Evolutionary conservation across 441 rosid genomes (phyloP).

Genomic region (Bocquillonia castaneifolia): DNA sequence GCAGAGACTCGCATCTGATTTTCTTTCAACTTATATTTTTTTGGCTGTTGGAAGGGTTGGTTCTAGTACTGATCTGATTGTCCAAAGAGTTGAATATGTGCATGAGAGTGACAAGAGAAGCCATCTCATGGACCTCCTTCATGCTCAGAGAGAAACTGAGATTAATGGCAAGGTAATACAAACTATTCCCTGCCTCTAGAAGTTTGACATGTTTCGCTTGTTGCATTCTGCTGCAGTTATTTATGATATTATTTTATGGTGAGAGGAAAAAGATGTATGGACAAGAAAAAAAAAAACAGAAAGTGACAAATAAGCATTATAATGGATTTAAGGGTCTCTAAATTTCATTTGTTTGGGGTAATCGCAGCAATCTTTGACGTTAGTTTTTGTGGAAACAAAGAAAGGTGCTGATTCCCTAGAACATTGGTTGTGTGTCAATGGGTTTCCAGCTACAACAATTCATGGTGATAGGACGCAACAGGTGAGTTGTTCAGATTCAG

Average conservation of each 20-base stretch:
- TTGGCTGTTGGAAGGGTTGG: conserved; percentile 94
- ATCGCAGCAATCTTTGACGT: conserved; percentile 69
- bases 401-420: conserved; percentile 79
- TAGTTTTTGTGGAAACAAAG: conserved; percentile 88
- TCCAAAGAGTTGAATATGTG: conserved; percentile 84
- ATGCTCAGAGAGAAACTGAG: conserved; percentile 81
- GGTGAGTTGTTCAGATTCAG: conserved; percentile 31
- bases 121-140: conserved; percentile 89
- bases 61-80: conserved; percentile 84
- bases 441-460: conserved; percentile 81
- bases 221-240: too few relatives aligned
- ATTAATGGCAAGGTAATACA: conserved; percentile 58
- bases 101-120: conserved; percentile 88
- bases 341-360: neutral
- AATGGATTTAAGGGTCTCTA: neutral
- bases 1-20: conserved; percentile 95
- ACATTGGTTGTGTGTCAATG: conserved; percentile 68
- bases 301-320: too few relatives aligned
- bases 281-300: too few relatives aligned
- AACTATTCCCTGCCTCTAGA: neutral
- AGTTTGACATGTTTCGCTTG: conserved; percentile 4
- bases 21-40: conserved; percentile 72
- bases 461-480: conserved; percentile 91
- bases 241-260: too few relatives aligned
- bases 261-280: too few relatives aligned